Conservation (phyloP, 306 rosid species). For the Quercus dentata region DNA sequence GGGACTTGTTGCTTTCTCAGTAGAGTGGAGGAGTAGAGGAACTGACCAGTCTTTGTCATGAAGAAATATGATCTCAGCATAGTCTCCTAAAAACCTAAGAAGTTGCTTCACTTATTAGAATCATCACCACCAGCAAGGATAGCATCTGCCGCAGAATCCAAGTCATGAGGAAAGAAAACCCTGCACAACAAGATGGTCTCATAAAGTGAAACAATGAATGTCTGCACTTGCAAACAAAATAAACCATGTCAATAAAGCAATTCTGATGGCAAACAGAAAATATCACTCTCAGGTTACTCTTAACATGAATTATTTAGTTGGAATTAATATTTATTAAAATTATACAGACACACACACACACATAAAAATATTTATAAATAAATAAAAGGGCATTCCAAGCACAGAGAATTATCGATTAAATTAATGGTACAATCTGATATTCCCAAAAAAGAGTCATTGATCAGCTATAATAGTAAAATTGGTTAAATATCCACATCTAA, state of each 20-base stretch:
- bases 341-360: too few relatives aligned
- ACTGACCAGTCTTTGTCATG: constrained; percentile 1
- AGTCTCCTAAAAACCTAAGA: not conserved
- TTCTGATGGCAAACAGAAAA: not conserved
- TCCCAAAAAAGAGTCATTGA: not conserved
- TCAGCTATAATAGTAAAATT: not conserved
- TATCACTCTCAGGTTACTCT: not conserved
- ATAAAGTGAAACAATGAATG: constrained; percentile 5
- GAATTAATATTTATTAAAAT: not conserved
- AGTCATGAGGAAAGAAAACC: constrained; percentile 86
- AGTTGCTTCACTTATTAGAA: constrained; percentile 28
- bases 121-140: constrained; percentile 43
- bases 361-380: not conserved
- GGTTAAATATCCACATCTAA: not conserved
- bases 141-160: constrained; percentile 86
- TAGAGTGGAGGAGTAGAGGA: constrained; percentile 10
- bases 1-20: not conserved
- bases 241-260: not conserved
- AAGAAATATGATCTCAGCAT: not conserved
- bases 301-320: not conserved
- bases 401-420: not conserved
- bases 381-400: not conserved
- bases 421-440: not conserved
- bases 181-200: constrained; percentile 42
- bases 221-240: not conserved